Conservation (phyloP, 176 grass and related monocot species). For the Carex cristatella region DNA sequence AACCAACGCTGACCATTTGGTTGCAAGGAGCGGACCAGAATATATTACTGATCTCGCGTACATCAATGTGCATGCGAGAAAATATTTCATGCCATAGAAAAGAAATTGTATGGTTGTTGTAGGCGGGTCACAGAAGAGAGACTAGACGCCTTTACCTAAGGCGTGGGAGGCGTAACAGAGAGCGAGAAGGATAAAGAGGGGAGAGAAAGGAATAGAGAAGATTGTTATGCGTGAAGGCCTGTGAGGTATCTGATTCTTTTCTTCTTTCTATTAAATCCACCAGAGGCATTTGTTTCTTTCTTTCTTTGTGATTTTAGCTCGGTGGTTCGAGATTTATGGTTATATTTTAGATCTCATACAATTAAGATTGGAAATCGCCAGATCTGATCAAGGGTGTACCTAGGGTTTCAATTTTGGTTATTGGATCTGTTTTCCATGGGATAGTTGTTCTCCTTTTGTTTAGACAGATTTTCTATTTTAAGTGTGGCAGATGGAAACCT, state of each 20-base stretch:
- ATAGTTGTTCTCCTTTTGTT: not conserved
- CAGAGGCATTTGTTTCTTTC: not conserved
- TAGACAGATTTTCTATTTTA: not conserved
- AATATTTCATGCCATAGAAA: not conserved
- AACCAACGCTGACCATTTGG: not conserved
- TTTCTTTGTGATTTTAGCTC: not conserved
- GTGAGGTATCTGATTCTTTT: constrained; percentile 11
- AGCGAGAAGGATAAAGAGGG: not conserved
- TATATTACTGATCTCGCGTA: not conserved
- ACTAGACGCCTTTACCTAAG: not conserved
- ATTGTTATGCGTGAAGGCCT: constrained; percentile 13
- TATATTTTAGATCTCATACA: not conserved
- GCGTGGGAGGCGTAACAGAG: not conserved
- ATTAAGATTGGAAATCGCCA: not conserved
- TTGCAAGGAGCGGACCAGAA: not conserved
- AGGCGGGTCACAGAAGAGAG: not conserved
- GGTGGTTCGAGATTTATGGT: not conserved
- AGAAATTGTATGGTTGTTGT: not conserved
- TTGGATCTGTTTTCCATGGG: not conserved
- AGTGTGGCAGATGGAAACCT: not conserved
- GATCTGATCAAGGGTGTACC: not conserved
- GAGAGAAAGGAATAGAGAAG: constrained; percentile 4
- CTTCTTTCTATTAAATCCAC: not conserved
- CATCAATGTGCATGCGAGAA: not conserved
- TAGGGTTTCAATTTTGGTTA: not conserved